Base-by-base conservation (phyloP, 768 basidiomycete species). In the Daedaleopsis sinensis region DNA sequence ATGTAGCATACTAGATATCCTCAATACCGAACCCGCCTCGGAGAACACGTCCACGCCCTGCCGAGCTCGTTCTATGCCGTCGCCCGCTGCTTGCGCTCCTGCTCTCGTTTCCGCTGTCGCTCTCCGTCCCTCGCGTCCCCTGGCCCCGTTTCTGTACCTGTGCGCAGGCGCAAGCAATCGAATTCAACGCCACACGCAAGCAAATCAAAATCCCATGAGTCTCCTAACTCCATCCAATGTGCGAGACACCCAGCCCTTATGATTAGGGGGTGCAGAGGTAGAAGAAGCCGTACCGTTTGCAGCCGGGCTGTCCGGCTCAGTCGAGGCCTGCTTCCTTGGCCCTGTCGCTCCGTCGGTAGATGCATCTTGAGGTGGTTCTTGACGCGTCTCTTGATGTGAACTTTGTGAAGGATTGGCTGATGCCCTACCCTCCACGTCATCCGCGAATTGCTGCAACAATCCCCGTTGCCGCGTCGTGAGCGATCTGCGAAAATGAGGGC, bases 361-460 rank as follows among this genome's bases (percentile, higher is more conserved):
- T 43, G 67, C 47, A 61, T 61, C 71, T 59, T 65, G 63, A 57
- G 60, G 64, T 43, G 47, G 18, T 16, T 58, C 65, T 58, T 59
- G 57, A 57, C 49, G 53, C 47, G 62, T 57, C 39, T 58, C 63
- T 32, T 32, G 27, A 32, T 7, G 27, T 32, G 62, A 61, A 48
- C n/a, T n/a, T n/a, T n/a, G 53, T 47, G 62, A 61, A 48, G 67
- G 56, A 46, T 67, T 61, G 23, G 69, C 57, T 52, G 69, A 58
- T 52, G 69, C 67, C 59, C 80, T 82, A 59, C 91, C 93, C 75
- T 97, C 95, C n/a, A 93, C 82, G 67, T 98, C 96, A 71, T 95
- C 91, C 19, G 93, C 96, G 69, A 90, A 98, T 64, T 87, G 85
- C 75, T 98, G 86, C 44, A 98, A 73, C 62, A 98, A 87, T 71